phyloP scores from a whole-genome alignment of 331 rosid species.

The Pyrus hybrid region DNA sequence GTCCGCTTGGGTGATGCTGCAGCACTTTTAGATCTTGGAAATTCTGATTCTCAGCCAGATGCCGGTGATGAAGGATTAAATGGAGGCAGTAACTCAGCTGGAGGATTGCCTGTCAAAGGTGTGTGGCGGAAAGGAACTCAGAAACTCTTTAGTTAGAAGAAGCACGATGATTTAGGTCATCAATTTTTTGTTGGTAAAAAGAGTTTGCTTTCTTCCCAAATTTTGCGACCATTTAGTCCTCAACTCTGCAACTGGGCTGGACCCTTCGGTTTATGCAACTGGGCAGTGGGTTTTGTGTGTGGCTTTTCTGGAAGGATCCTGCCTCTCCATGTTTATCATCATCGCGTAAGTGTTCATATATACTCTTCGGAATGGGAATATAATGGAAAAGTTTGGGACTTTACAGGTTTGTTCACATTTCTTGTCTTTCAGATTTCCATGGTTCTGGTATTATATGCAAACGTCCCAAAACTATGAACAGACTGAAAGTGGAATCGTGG shows the following conservation, averaged over 20 bases:
- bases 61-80: constrained; percentile 19
- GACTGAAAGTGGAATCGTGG: background rate
- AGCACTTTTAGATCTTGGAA: constrained; percentile 36
- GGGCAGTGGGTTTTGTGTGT: background rate
- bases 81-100: constrained; percentile 26
- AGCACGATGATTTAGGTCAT: background rate
- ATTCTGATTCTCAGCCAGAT: constrained; percentile 26
- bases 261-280: background rate
- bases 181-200: background rate
- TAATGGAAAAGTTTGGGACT: background rate
- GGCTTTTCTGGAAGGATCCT: background rate
- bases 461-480: background rate
- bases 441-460: background rate
- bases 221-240: background rate
- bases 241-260: background rate
- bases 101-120: constrained; percentile 68
- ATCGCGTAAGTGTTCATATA: background rate
- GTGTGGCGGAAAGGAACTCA: constrained; percentile 84
- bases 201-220: background rate
- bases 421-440: no score
- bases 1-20: constrained; percentile 80
- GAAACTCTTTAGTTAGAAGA: constrained; percentile 45
- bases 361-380: background rate
- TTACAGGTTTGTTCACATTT: background rate
- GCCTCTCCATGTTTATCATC: background rate